Conservation (phyloP, 164 flowering plant species). For the Annona squamosa region DNA sequence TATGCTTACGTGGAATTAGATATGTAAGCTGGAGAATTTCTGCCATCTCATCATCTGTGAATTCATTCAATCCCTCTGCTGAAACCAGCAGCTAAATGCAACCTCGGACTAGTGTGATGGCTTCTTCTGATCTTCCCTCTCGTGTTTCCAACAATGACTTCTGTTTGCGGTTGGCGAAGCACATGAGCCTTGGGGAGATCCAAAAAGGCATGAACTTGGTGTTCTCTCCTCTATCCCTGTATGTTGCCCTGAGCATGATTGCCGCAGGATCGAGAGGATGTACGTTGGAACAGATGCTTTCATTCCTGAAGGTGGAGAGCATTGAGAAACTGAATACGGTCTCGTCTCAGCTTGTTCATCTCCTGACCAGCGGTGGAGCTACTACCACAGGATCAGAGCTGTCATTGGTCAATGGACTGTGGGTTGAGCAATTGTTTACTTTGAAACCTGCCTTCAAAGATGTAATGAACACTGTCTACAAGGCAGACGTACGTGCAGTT, state of each 20-base stretch:
- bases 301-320: conserved; percentile 42
- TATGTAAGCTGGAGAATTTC: background rate
- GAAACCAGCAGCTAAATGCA: background rate
- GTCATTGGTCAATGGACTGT: conserved; percentile 51
- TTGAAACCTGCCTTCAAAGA: conserved; percentile 44
- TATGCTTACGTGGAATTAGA: no score
- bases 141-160: conserved; percentile 26
- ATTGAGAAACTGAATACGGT: conserved; percentile 41
- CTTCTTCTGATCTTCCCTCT: background rate
- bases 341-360: conserved; percentile 36
- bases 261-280: conserved; percentile 52
- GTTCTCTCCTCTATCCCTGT: conserved; percentile 50
- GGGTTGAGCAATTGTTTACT: conserved; percentile 46
- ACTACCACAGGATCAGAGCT: conserved; percentile 36
- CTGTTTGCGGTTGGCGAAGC: conserved; percentile 33
- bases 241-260: conserved; percentile 44
- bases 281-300: conserved; percentile 46
- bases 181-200: conserved; percentile 25
- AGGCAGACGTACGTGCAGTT: conserved; percentile 34
- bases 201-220: conserved; percentile 31
- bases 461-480: conserved; percentile 37
- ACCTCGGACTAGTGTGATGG: background rate
- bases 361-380: conserved; percentile 28
- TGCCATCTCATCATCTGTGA: background rate
- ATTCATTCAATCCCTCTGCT: background rate